Conservation (phyloP, 78 protist genomes). For the Monosiga brevicollis region DNA sequence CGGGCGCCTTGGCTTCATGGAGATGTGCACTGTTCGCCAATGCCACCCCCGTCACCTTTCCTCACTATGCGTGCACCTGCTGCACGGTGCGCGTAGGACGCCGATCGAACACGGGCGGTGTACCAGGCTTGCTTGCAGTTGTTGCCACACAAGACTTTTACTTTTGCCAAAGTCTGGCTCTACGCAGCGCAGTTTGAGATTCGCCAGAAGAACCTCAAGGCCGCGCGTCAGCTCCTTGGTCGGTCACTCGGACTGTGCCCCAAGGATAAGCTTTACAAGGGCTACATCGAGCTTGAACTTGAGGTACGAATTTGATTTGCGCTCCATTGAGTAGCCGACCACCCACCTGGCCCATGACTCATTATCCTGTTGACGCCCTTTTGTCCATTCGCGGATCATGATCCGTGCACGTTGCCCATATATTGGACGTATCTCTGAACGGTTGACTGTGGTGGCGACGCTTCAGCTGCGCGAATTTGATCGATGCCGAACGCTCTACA, state of each 20-base stretch:
- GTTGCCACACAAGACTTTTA: slow-evolving; percentile 88
- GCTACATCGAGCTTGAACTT: slow-evolving; percentile 42
- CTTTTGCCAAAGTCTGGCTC: slow-evolving; percentile 91
- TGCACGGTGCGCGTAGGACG: too few species aligned
- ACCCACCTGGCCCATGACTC: too few species aligned
- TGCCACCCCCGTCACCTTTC: too few species aligned
- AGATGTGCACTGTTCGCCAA: too few species aligned
- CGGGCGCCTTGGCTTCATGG: too few species aligned
- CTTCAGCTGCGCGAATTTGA: slow-evolving; percentile 79
- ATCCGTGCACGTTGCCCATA: too few species aligned
- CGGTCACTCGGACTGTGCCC: slow-evolving; percentile 33
- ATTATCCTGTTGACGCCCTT: too few species aligned
- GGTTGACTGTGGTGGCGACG: too few species aligned
- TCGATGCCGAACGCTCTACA: slow-evolving; percentile 72
- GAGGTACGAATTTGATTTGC: background rate
- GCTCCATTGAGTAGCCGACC: too few species aligned
- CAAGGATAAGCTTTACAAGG: slow-evolving; percentile 34
- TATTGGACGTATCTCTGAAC: too few species aligned
- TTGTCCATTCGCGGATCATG: too few species aligned
- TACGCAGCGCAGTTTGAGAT: slow-evolving; percentile 77
- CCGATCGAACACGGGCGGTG: slow-evolving; percentile 70
- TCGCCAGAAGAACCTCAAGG: slow-evolving; percentile 62
- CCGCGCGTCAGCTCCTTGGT: slow-evolving; percentile 52
- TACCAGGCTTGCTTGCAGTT: slow-evolving; percentile 43
- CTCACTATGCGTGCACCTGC: too few species aligned